Conservation (phyloP, 257 asterid genomes). For the Solanum ossicruentum region DNA sequence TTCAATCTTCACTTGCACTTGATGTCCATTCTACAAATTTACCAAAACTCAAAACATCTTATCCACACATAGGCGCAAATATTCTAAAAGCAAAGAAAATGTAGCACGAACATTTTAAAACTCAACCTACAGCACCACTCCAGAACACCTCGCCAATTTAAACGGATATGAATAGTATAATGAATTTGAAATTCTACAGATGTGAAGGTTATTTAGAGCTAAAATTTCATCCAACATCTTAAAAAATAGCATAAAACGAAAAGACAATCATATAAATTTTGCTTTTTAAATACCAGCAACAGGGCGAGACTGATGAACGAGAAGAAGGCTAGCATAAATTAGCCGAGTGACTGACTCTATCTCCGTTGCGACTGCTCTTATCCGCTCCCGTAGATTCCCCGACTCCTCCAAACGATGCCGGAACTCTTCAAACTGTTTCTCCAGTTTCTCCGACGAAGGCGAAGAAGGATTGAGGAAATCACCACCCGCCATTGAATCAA, state of each 20-base stretch:
- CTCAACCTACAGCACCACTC: neutral
- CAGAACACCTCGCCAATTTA: neutral
- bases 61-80: neutral
- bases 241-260: neutral
- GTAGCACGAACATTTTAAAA: neutral
- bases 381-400: conserved; percentile 65
- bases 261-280: neutral
- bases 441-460: conserved; percentile 33
- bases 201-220: neutral
- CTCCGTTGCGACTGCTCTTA: conserved; percentile 54
- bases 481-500: conserved; percentile 36
- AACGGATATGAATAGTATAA: neutral
- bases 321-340: conserved; percentile 66
- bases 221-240: neutral
- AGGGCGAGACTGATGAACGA: conserved; percentile 64
- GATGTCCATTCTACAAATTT: neutral
- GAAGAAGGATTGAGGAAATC: conserved; percentile 16
- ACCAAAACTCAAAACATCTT: neutral
- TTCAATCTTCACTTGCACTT: neutral
- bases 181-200: neutral
- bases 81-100: neutral
- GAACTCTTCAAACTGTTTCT: conserved; percentile 64
- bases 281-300: conserved; percentile 30
- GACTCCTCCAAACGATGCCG: conserved; percentile 59
- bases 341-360: conserved; percentile 69